A percentile compares a stretch with the other conserved stretches of the same genome.
phyloP scores from a whole-genome alignment of 2,329 filamentous ascomycete species.

The Teratosphaeria epicoccoides region DNA sequence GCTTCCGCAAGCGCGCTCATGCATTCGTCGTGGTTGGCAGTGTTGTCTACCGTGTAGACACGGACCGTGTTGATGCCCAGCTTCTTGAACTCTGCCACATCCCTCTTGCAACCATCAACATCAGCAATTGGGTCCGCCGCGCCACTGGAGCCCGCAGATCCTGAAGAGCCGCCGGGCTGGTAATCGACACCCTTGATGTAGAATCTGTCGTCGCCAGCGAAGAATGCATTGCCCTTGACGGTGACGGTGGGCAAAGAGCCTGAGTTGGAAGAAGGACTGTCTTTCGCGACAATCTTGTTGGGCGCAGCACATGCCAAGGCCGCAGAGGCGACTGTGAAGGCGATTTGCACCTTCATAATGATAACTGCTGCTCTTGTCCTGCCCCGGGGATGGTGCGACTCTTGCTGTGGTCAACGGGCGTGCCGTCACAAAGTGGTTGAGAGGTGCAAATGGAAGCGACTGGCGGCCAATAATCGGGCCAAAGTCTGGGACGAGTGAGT shows the following conservation, averaged over 20 bases:
- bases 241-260: conserved; percentile 44
- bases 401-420: background rate
- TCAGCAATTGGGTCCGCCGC: conserved; percentile 68
- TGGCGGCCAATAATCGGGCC: background rate
- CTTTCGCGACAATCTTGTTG: conserved; percentile 24
- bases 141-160: conserved; percentile 43
- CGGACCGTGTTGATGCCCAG: conserved; percentile 85
- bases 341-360: conserved; percentile 45
- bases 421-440: background rate
- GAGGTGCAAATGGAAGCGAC: background rate
- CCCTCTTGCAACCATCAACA: conserved; percentile 58
- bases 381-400: background rate
- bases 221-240: conserved; percentile 58
- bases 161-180: conserved; percentile 28
- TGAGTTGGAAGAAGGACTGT: conserved; percentile 27
- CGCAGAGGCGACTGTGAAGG: conserved; percentile 37
- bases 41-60: conserved; percentile 89
- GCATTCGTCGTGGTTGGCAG: conserved; percentile 67
- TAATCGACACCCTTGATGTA: conserved; percentile 52
- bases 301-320: conserved; percentile 38
- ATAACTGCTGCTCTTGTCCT: background rate
- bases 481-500: background rate
- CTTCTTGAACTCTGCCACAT: conserved; percentile 71
- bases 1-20: conserved; percentile 72
- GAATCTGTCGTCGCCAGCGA: conserved; percentile 50